Evolutionary conservation across 1,139 yeast genomes (phyloP), one percentile per base, ranked within the genome.

Genomic region (Suhomyces yuchorum): DNA sequence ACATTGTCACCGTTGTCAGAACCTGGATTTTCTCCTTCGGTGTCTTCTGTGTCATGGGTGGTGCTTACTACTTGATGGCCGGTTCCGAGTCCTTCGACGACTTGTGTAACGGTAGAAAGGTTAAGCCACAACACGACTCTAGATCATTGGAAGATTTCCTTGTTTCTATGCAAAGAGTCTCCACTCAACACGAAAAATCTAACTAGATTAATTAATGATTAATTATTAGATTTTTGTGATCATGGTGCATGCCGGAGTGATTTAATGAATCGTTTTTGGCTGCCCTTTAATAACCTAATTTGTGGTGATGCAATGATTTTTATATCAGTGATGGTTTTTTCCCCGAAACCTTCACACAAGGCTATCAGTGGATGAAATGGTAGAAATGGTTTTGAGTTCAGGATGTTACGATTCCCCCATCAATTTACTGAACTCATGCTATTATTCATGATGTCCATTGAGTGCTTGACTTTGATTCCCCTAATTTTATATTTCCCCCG

Each of bases 81-180:
- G 84, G 80, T 63, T 90, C 97, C 52, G 87, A 83, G 66, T 82
- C 86, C 51, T 92, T 91, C 71, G 97, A 92, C 80, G 82, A 91
- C 78, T 72, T 89, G 73, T 89, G 93, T 90, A 90, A 92, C 82
- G 96, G 98, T 75, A 83, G 85, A 75, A 78, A 85, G 69, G 64
- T 77, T 55, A 84, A 84, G 79, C 84, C 82, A 63, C 71, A 76
- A 67, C 79, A 81, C 54, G 83, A 86, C 73, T 73, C 70, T 59
- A 87, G 97, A 82, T 82, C 95, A 54, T 75, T 91, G 59, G 98
- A 91, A 81, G 97, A 91, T 77, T 91, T 91, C 83, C 82, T 91
- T 73, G 90, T 89, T 66, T 90, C 97, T 66, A 90, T 91, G 97
- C 93, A 88, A 82, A 87, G 97, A 83, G 97, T 91, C 60, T 91